Base-by-base conservation (phyloP, 257 asterid species). In the Solanum chiquidenum region DNA sequence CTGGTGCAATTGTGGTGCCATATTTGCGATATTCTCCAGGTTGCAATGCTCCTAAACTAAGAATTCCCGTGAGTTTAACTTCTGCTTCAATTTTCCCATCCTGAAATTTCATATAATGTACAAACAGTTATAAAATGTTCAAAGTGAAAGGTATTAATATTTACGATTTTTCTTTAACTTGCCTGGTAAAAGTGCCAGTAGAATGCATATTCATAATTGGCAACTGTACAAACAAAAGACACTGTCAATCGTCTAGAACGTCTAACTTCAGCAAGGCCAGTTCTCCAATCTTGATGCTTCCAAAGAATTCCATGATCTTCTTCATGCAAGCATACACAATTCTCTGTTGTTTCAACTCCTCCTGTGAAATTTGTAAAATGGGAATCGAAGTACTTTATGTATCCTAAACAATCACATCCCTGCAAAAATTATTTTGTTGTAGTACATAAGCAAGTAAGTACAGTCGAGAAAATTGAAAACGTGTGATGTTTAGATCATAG, bases 281-380 rank as follows among this genome's bases (percentile, higher is more conserved):
- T 95, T 91, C 99, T 95, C 99, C 99, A 97, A 79, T 97, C 99
- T 86, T 97, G 99, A 93, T 97, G 99, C 93, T 97, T 97, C 99
- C 99, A 97, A 71, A 97, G 92, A 84, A 97, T 94, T 87, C 99
- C 99, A 84, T 95, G 91, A 91, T 97, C 99, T 90, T 97, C 99
- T 88, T 97, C 99, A 83, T 97, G 99, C 94, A 97, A 91, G 90
- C 99, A 97, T 46, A 97, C 99, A 89, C 98, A 97, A 89, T 97
- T 97, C 89, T 97, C 98, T 87, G 89, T 94, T 21, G 99, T 96
- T 87, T 97, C 99, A 23, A 97, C 98, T 49, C 99, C 99, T 88
- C 99, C 99, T 5, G 98, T 95, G 86, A 95, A 97, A 91, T 95
- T 97, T 25, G 95, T 94, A 84, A 95, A 97, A 89, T 96, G 92